A percentile compares a stretch with the other conserved stretches of the same genome.
These are phyloP conservation scores for Pittosporum tobira DNA, from an alignment of 129 eudicot species.

Conservation along the genomic window DNA sequence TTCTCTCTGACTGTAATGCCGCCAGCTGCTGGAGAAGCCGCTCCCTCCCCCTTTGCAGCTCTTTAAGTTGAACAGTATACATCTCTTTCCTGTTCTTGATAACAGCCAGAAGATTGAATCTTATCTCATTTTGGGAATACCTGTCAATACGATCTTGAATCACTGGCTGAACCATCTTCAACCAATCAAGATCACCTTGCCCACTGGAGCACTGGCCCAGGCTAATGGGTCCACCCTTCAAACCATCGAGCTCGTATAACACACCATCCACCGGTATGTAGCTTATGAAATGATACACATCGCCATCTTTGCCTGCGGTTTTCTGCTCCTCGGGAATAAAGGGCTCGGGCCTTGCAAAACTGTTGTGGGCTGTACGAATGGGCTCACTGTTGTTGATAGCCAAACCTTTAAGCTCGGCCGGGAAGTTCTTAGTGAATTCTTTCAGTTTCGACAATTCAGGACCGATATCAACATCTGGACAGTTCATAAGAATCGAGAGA, in stretches of 20 bases:
- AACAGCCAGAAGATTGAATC: conserved; percentile 78
- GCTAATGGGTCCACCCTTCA: conserved; percentile 91
- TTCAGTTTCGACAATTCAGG: conserved; percentile 68
- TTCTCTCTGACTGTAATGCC: conserved; percentile 43
- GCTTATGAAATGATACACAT: conserved; percentile 94
- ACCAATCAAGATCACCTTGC: conserved; percentile 73
- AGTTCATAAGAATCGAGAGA: conserved; percentile 83
- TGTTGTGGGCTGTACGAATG: conserved; percentile 90
- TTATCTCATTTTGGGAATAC: conserved; percentile 76
- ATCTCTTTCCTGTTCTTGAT: conserved; percentile 90
- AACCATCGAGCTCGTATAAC: conserved; percentile 89
- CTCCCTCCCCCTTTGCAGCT: conserved; percentile 77
- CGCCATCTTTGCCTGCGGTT: conserved; percentile 74
- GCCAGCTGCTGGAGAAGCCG: conserved; percentile 67
- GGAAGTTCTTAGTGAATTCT: conserved; percentile 85
- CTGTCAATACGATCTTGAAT: conserved; percentile 87
- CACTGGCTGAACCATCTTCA: conserved; percentile 69
- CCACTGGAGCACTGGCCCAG: conserved; percentile 78
- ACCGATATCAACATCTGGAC: conserved; percentile 89
- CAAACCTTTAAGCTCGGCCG: conserved; percentile 87
- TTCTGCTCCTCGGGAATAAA: conserved; percentile 85
- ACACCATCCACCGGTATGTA: conserved; percentile 90
- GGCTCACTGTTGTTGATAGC: conserved; percentile 97
- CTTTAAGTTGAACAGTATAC: conserved; percentile 80
- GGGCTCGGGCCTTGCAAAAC: conserved; percentile 97